Percentiles rank a stretch among this genome's conserved stretches.
These are phyloP conservation scores for Pisolithus orientalis DNA, from an alignment of 768 basidiomycete genomes.

Conservation along the genomic window DNA sequence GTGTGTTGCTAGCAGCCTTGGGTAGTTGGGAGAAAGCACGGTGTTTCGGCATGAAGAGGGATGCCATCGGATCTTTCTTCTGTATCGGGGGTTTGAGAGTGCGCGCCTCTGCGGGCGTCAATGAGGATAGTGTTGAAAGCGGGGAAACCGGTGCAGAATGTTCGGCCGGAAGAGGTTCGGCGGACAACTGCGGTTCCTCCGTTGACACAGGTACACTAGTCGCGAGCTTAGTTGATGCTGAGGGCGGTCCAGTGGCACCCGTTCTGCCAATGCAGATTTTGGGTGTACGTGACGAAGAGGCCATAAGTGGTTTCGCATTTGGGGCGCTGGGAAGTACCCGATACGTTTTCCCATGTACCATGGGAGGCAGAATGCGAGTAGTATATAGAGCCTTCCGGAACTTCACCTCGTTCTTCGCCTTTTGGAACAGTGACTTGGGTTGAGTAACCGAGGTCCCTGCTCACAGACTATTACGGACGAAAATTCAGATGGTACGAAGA, in stretches of 20 bases:
- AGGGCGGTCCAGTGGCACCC: slow-evolving; percentile 33
- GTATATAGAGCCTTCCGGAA: slow-evolving; percentile 56
- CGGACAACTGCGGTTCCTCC: neutral
- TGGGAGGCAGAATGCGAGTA: slow-evolving; percentile 48
- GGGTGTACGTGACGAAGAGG: slow-evolving; percentile 23
- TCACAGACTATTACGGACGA: slow-evolving; percentile 7
- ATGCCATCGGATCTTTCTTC: slow-evolving; percentile 60
- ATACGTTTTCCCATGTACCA: slow-evolving; percentile 39
- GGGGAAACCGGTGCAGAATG: neutral
- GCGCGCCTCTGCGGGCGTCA: slow-evolving; percentile 21
- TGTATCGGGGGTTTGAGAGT: slow-evolving; percentile 32
- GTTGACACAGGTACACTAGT: neutral
- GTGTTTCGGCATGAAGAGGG: slow-evolving; percentile 70
- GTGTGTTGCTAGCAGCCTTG: slow-evolving; percentile 15
- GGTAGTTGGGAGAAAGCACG: slow-evolving; percentile 54
- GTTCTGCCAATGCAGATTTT: slow-evolving; percentile 4
- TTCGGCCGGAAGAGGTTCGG: neutral
- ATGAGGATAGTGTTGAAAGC: slow-evolving; percentile 29
- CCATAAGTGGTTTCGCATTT: slow-evolving; percentile 28
- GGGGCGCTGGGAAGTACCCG: slow-evolving; percentile 33
- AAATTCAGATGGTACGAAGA: slow-evolving; percentile 1
- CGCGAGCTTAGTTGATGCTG: slow-evolving; percentile 9
- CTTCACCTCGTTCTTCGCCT: slow-evolving; percentile 66
- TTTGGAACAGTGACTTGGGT: slow-evolving; percentile 73
- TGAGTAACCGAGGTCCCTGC: slow-evolving; percentile 35